These are phyloP conservation scores for Xylaria telfairii DNA, from an alignment of 495 filamentous ascomycete genomes.

Conservation along the genomic window DNA sequence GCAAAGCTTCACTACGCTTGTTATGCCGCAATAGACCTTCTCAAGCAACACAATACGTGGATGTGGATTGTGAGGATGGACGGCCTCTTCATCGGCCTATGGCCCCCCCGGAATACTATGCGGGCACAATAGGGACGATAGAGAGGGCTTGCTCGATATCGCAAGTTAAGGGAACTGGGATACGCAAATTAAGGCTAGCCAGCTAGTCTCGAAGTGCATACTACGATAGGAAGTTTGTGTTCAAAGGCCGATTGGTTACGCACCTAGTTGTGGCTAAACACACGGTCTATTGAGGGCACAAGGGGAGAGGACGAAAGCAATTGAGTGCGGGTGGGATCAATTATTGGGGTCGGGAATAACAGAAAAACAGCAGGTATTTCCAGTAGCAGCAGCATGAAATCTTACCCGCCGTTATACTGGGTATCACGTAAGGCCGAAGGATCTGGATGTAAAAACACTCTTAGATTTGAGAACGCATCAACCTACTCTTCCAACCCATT, in stretches of 20 bases:
- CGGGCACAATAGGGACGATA: background rate
- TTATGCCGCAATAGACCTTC: background rate
- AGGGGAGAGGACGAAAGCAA: background rate
- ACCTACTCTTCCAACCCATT: background rate
- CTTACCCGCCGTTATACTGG: background rate
- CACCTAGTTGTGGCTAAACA: background rate
- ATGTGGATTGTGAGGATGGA: background rate
- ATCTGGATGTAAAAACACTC: background rate
- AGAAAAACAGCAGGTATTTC: background rate
- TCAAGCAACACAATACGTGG: background rate
- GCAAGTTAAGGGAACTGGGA: background rate
- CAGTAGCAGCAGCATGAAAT: background rate
- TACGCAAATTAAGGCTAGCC: background rate
- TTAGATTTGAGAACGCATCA: background rate
- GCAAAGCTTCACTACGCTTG: background rate
- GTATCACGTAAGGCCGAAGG: slow-evolving; percentile 5
- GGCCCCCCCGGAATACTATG: background rate
- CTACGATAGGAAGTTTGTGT: background rate
- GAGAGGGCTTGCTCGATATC: background rate
- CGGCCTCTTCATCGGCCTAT: no score
- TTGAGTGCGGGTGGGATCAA: no score
- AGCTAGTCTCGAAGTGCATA: background rate
- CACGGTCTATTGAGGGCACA: background rate
- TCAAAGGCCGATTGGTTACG: background rate
- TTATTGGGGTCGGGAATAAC: background rate